Evolutionary conservation across 768 basidiomycete species (phyloP).

Genomic region (Lactarius deliciosus): DNA sequence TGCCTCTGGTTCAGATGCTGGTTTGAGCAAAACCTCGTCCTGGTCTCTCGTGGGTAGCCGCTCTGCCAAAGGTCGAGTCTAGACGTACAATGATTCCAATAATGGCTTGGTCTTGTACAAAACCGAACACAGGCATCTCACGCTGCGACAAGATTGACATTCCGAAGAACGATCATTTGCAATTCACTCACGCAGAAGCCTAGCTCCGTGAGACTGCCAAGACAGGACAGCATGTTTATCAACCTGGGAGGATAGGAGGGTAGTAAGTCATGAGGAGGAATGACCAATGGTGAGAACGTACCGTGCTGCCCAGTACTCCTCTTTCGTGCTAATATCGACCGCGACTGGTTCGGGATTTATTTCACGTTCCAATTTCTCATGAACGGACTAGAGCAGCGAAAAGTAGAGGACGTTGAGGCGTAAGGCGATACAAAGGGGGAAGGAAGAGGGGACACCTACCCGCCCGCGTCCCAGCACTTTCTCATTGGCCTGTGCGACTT

Average conservation of each 20-base stretch:
- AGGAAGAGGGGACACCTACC: conserved; percentile 39
- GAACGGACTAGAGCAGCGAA: conserved; percentile 52
- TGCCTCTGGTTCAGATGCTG: conserved; percentile 18
- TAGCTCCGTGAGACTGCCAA: conserved; percentile 50
- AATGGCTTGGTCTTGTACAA: conserved; percentile 62
- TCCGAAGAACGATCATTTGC: not conserved
- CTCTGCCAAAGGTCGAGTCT: not conserved
- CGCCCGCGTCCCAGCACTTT: conserved; percentile 51
- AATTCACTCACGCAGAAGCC: conserved; percentile 52
- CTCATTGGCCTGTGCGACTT: conserved; percentile 56
- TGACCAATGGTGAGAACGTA: conserved; percentile 34
- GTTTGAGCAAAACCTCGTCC: conserved; percentile 51
- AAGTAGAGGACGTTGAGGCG: not conserved
- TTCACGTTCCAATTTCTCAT: conserved; percentile 75
- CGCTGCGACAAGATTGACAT: conserved; percentile 46
- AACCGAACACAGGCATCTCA: conserved; percentile 82
- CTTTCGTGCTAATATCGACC: conserved; percentile 52
- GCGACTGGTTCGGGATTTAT: conserved; percentile 55
- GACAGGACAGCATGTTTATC: conserved; percentile 65
- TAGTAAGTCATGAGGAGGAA: conserved; percentile 1
- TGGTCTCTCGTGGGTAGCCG: conserved; percentile 30
- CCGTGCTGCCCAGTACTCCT: conserved; percentile 82
- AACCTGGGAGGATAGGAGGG: conserved; percentile 47
- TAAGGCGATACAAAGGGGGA: not conserved
- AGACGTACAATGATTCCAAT: conserved; percentile 69